Base-by-base conservation (phyloP, 257 asterid genomes). In the Solanum medicagineum region DNA sequence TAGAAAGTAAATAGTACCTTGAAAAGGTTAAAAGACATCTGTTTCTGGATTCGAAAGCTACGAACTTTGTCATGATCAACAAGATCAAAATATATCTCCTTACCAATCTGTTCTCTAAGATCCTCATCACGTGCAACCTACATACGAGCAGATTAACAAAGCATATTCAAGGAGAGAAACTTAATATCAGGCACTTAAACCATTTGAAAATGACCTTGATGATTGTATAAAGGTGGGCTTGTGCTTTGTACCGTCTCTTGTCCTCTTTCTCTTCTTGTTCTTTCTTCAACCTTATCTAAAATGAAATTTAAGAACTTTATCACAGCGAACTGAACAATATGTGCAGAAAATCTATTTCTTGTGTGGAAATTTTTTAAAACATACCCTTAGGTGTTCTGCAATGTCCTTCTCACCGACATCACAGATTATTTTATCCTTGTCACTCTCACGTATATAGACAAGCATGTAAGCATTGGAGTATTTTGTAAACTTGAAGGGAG, bases 381-480 rank as follows among this genome's bases (percentile, higher is more conserved):
- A 89, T 91, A 97, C 99, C 94, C 96, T 89, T 68, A 97, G 98
- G 92, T 97, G 99, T 81, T 97, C 98, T 4, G 99, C 99, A 73
- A 97, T 93, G 91, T 97, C 99, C 90, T 95, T 97, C 95, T 97
- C 99, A 88, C 92, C 98, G 85, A 95, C 98, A 85, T 95, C 98
- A 86, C 99, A 97, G 36, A 97, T 93, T 81, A 95, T 97, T 91
- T 95, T 95, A 89, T 94, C 98, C 93, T 94, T 95, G 93, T 97
- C 99, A 84, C 95, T 93, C 88, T 91, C 98, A 88, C 99, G 94
- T 87, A 97, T 93, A 90, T 97, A 97, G 85, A 95, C 99, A 89
- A 97, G 99, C 99, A 97, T 97, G 93, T 97, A 97, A 22, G 99
- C 99, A 87, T 97, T 97, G 70, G 99, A 97, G 92, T 93, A 95